Evolutionary conservation across 1,139 yeast species (phyloP).

Genomic region (Protomyces inouyei): DNA sequence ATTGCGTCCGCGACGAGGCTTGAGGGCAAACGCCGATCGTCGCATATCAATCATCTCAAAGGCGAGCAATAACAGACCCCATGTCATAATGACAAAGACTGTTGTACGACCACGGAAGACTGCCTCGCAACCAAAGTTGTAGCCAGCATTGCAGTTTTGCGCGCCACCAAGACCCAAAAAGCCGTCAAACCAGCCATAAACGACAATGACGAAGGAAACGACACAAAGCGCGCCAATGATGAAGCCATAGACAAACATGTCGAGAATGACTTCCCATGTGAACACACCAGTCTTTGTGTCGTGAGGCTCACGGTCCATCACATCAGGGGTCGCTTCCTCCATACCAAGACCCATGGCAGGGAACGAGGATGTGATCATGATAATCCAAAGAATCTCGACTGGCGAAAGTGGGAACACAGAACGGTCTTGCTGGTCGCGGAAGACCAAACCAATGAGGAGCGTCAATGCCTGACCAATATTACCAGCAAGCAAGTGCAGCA

Average conservation of each 20-base stretch:
- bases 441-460: slow-evolving; percentile 66
- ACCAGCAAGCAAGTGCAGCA: slow-evolving; percentile 70
- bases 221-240: slow-evolving; percentile 72
- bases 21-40: slow-evolving; percentile 40
- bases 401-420: slow-evolving; percentile 77
- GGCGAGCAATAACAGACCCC: slow-evolving; percentile 81
- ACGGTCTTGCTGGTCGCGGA: slow-evolving; percentile 53
- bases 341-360: slow-evolving; percentile 87
- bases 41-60: slow-evolving; percentile 85
- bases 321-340: slow-evolving; percentile 61
- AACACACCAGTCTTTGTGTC: slow-evolving; percentile 56
- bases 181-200: slow-evolving; percentile 63
- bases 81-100: slow-evolving; percentile 79
- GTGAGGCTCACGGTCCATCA: slow-evolving; percentile 62
- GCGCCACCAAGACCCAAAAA: slow-evolving; percentile 48
- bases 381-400: slow-evolving; percentile 74
- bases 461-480: slow-evolving; percentile 74
- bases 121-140: slow-evolving; percentile 49
- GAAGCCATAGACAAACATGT: slow-evolving; percentile 69
- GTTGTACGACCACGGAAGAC: slow-evolving; percentile 80
- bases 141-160: slow-evolving; percentile 51
- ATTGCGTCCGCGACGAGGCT: slow-evolving; percentile 19
- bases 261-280: slow-evolving; percentile 65
- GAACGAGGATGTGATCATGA: slow-evolving; percentile 72
- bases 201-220: slow-evolving; percentile 59